Base-by-base conservation (phyloP, 441 rosid genomes). In the Erysimum pusillum region DNA sequence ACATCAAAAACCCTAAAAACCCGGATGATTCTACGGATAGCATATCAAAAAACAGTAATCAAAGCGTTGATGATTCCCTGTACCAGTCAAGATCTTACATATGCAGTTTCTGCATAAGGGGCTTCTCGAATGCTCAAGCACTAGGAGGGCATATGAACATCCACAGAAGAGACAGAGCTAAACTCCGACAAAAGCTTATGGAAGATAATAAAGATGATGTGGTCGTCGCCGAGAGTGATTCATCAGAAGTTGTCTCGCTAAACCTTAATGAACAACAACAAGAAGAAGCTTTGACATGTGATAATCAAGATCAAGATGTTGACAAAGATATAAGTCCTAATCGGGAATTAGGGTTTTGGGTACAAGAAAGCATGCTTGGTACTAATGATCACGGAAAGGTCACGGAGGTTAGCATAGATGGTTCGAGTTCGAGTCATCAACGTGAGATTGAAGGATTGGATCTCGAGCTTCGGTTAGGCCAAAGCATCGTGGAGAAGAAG, bases 91-190 rank as follows among this genome's bases (percentile, higher is more conserved):
- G 92, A 82, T 84, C 90, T 45, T 87, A 87, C 42, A 77, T 80
- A 67, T 89, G 93, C 74, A 80, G 77, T 63, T 87, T 87, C 72
- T 89, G 93, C 72, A 81, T 81, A 77, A 86, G 91, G 69, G 91
- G 91, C 9, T 89, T 89, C 83, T 84, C 90, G 8, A 86, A 80
- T 70, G 91, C 93, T 53, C 93, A 87, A 80, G 93, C 90, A 49
- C 75, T 89, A 9, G 93, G 90, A 7, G 88, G 90, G n/a, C 92
- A 88, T 81, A 87, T 87, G 93, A 89, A 89, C 74, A 87, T 89
- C 67, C 90, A 89, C 65, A 85, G 93, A 62, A 86, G 82, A 77
- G 87, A 89, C 82, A 89, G 86, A 76, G 93, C 87, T 46, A 86
- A 81, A 77, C 83, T 87, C 70, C 87, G 84, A 77, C 83, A 84